A percentile compares a stretch with the other conserved stretches of the same genome.
Evolutionary conservation across 768 basidiomycete genomes (phyloP).

Genomic region (Termitomyces heimii): DNA sequence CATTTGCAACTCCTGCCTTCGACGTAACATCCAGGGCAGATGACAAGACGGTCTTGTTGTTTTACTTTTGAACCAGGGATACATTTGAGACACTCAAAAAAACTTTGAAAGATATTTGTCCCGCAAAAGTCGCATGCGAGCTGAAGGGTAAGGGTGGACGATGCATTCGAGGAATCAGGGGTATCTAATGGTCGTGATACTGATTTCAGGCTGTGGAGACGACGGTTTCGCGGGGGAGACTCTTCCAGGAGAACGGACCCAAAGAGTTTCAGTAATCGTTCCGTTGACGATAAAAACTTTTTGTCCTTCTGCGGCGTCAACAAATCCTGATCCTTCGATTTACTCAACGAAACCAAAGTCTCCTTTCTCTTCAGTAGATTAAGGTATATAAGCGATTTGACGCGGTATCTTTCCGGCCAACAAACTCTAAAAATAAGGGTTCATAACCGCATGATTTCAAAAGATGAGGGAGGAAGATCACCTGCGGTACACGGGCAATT

Average conservation of each 20-base stretch:
- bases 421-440: conserved; percentile 55
- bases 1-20: too few species aligned
- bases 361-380: conserved; percentile 31
- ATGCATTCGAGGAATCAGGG: not conserved
- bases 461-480: too few species aligned
- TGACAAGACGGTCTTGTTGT: conserved; percentile 33
- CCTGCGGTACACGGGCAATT: too few species aligned
- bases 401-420: conserved; percentile 67
- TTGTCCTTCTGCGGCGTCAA: not conserved
- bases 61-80: conserved; percentile 9
- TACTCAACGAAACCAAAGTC: not conserved
- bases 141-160: conserved; percentile 17
- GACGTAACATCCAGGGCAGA: too few species aligned
- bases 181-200: not conserved
- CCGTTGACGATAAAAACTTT: conserved; percentile 19
- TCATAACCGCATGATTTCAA: not conserved
- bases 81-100: conserved; percentile 64
- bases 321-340: not conserved
- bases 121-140: conserved; percentile 74
- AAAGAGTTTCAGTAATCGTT: conserved; percentile 36
- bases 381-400: conserved; percentile 61
- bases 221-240: conserved; percentile 20
- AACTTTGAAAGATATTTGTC: conserved; percentile 76
- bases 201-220: conserved; percentile 13
- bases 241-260: conserved; percentile 49